Percentiles rank a stretch among this genome's conserved stretches.
Evolutionary conservation across 2,329 filamentous ascomycete species (phyloP).

Genomic region (Sporothrix schenckii): DNA sequence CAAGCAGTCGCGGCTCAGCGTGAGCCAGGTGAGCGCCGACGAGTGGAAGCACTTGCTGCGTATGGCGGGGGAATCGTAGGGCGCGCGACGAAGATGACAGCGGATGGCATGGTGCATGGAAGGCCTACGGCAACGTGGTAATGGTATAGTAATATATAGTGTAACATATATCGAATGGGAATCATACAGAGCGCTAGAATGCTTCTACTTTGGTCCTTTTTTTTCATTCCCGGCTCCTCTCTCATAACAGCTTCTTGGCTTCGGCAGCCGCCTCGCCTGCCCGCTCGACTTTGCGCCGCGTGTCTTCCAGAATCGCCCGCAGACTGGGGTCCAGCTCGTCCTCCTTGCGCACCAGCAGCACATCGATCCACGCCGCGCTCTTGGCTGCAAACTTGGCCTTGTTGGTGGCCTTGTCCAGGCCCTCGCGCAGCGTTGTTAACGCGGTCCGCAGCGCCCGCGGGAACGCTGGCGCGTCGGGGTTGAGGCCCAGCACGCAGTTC

Average conservation of each 20-base stretch:
- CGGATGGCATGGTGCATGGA: neutral
- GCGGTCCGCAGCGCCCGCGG: constrained; percentile 69
- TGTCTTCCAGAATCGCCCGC: constrained; percentile 58
- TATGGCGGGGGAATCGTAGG: constrained; percentile 51
- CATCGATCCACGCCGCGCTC: constrained; percentile 58
- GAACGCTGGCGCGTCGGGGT: constrained; percentile 67
- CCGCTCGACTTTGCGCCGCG: constrained; percentile 46
- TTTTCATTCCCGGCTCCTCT: neutral
- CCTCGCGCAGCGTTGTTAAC: constrained; percentile 63
- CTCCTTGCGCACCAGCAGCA: constrained; percentile 53
- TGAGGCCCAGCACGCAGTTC: constrained; percentile 69
- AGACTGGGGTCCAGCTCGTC: constrained; percentile 60
- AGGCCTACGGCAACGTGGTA: neutral
- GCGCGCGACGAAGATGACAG: neutral
- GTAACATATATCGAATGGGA: constrained; percentile 20
- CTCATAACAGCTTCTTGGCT: neutral
- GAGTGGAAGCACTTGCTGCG: constrained; percentile 69
- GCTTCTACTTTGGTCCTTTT: neutral
- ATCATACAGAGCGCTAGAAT: constrained; percentile 24
- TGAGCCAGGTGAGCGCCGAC: constrained; percentile 64
- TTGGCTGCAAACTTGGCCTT: constrained; percentile 52
- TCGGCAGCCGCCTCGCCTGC: constrained; percentile 27
- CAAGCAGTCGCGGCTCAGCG: constrained; percentile 79
- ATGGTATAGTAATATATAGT: neutral
- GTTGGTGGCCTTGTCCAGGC: constrained; percentile 51